Conservation (phyloP, 208 protist species). For the Porcisia deanei region DNA sequence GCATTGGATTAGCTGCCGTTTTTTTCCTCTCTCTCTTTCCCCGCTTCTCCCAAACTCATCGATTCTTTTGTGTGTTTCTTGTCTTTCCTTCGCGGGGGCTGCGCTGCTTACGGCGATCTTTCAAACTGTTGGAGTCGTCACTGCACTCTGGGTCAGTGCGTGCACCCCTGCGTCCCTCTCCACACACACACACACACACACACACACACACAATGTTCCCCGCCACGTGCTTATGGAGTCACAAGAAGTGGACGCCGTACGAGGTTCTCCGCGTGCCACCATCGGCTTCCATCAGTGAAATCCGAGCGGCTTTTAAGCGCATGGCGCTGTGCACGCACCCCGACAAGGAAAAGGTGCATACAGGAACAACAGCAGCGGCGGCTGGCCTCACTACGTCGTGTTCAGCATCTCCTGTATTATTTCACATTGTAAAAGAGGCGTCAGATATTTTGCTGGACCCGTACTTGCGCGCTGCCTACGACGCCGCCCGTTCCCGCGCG, state of each 20-base stretch:
- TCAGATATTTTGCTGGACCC: constrained; percentile 71
- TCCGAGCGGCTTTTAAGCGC: constrained; percentile 64
- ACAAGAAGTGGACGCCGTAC: constrained; percentile 55
- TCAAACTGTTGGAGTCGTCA: background rate
- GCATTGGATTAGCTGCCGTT: background rate
- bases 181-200: background rate
- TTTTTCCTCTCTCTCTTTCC: background rate
- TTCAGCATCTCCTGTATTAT: constrained; percentile 18
- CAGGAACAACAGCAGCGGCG: too few relatives aligned
- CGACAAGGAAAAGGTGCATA: constrained; percentile 40
- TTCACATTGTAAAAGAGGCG: constrained; percentile 70
- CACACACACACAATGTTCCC: background rate
- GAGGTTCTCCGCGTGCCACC: constrained; percentile 49
- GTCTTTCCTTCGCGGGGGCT: background rate
- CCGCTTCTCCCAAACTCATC: too few relatives aligned
- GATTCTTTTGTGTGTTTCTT: background rate
- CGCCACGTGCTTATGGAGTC: constrained; percentile 18
- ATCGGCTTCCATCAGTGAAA: constrained; percentile 45
- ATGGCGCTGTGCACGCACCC: constrained; percentile 75
- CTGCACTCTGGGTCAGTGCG: background rate
- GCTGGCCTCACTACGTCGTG: background rate
- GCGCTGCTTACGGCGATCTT: background rate
- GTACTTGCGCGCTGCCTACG: constrained; percentile 50
- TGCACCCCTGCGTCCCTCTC: background rate
- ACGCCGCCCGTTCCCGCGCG: constrained; percentile 35